Conservation (phyloP, 345 rosid species). For the Hibiscus tridactylites region DNA sequence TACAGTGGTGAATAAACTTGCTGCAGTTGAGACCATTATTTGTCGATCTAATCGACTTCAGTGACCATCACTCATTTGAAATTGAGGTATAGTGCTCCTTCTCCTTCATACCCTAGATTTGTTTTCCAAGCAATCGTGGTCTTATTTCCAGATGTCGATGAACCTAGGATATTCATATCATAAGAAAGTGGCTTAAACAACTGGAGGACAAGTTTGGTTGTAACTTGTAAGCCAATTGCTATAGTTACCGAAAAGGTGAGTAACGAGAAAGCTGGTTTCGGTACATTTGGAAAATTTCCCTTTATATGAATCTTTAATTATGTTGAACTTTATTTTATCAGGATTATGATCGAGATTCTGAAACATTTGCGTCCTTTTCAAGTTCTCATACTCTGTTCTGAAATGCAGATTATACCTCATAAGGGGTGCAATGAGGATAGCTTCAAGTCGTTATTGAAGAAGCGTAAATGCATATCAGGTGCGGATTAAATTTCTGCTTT, state of each 20-base stretch:
- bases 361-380: slow-evolving; percentile 36
- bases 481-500: neutral
- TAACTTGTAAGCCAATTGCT: slow-evolving; percentile 37
- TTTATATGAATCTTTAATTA: neutral
- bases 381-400: slow-evolving; percentile 53
- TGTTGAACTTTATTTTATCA: slow-evolving; percentile 13
- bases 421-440: slow-evolving; percentile 26
- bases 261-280: neutral
- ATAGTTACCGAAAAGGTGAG: slow-evolving; percentile 73
- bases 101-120: neutral
- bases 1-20: neutral
- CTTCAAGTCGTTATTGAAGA: slow-evolving; percentile 36
- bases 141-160: neutral
- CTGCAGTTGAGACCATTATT: slow-evolving; percentile 57
- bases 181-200: slow-evolving; percentile 33
- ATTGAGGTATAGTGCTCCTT: slow-evolving; percentile 25
- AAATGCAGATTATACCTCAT: slow-evolving; percentile 40
- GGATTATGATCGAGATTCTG: slow-evolving; percentile 73
- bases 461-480: neutral
- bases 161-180: slow-evolving; percentile 49
- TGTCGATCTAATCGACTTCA: slow-evolving; percentile 60
- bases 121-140: neutral
- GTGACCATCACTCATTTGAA: slow-evolving; percentile 59
- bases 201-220: slow-evolving; percentile 34
- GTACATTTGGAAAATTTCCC: neutral